Evolutionary conservation across 306 rosid genomes (phyloP).

Genomic region (Ceratonia siliqua): DNA sequence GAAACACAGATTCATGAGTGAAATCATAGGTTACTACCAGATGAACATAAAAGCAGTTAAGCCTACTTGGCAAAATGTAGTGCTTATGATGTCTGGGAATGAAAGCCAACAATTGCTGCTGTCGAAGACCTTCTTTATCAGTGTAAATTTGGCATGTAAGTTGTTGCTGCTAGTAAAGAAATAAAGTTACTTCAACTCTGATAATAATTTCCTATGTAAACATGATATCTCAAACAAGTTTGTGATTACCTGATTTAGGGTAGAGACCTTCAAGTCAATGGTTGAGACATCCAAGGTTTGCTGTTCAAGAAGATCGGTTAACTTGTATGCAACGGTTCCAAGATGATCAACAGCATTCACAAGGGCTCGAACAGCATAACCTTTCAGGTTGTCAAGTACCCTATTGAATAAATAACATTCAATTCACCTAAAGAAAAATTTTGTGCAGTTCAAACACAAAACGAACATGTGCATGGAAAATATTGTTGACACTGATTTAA

Average conservation of each 20-base stretch:
- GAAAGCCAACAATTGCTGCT: constrained; percentile 87
- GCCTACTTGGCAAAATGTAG: constrained; percentile 90
- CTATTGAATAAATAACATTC: constrained; percentile 39
- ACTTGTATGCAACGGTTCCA: constrained; percentile 96
- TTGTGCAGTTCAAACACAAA: constrained; percentile 24
- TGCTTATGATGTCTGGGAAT: constrained; percentile 98
- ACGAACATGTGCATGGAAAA: constrained; percentile 8
- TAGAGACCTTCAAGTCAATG: constrained; percentile 72
- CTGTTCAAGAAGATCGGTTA: constrained; percentile 90
- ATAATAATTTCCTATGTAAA: constrained; percentile 23
- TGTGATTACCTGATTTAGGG: constrained; percentile 74
- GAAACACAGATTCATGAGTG: constrained; percentile 31
- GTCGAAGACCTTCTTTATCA: constrained; percentile 85
- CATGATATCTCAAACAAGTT: neutral
- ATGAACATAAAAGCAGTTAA: constrained; percentile 33
- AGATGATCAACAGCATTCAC: constrained; percentile 99
- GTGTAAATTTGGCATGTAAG: constrained; percentile 76
- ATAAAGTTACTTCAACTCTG: constrained; percentile 30
- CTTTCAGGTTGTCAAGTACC: constrained; percentile 94
- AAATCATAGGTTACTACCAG: constrained; percentile 30
- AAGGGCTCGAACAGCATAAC: constrained; percentile 89
- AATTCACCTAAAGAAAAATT: neutral
- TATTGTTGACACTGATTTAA: constrained; percentile 13
- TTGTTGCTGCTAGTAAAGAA: constrained; percentile 63
- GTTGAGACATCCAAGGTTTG: constrained; percentile 77